phyloP scores from a whole-genome alignment of 371 early-diverging fungal genomes.

The Zychaea mexicana region DNA sequence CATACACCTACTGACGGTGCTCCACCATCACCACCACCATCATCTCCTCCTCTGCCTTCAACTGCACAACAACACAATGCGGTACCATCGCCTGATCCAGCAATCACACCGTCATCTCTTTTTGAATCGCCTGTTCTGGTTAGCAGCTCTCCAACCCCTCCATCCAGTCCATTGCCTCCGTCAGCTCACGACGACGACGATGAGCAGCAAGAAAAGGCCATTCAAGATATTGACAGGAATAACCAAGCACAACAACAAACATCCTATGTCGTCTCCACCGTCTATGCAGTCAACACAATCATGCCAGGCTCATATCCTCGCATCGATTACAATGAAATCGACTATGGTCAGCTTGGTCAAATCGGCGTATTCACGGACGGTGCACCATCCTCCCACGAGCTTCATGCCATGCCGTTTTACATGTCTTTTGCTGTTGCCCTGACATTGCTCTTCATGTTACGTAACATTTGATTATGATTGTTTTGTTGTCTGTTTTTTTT shows the following conservation, averaged over 20 bases:
- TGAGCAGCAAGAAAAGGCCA: too few relatives aligned
- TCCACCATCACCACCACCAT: background rate
- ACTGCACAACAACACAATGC: background rate
- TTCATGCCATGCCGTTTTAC: background rate
- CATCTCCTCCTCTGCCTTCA: background rate
- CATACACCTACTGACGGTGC: background rate
- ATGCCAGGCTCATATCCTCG: conserved; percentile 9
- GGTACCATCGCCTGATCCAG: background rate
- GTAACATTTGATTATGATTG: background rate
- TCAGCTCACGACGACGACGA: background rate
- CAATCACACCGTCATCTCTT: background rate
- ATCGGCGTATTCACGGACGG: conserved; percentile 13
- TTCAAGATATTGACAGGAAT: background rate
- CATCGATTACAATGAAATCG: conserved; percentile 13
- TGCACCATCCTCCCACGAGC: background rate
- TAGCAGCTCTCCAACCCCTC: background rate
- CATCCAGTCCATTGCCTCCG: background rate
- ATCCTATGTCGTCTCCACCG: conserved; percentile 7
- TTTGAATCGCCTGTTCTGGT: background rate
- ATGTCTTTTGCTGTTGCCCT: background rate
- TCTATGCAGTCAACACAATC: conserved; percentile 11
- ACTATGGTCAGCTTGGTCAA: conserved; percentile 14
- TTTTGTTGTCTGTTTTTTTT: conserved; percentile 6
- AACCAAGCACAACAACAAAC: background rate
- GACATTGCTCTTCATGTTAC: conserved; percentile 1